A percentile compares a stretch with the other conserved stretches of the same genome.
Conservation (phyloP, 257 asterid genomes). For the Forsythia viridissima region DNA sequence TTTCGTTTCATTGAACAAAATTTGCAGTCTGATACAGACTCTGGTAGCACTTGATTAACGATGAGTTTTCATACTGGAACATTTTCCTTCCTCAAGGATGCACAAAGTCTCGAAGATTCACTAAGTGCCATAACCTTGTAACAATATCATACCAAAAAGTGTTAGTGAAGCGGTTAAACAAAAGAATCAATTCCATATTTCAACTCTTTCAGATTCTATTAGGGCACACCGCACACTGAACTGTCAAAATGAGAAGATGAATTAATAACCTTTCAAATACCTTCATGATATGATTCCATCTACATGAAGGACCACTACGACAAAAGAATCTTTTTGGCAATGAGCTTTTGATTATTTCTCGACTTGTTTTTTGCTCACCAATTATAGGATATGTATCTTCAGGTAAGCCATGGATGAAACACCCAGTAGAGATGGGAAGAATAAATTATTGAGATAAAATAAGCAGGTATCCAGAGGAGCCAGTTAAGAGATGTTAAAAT, state of each 20-base stretch:
- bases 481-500: not conserved
- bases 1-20: constrained; percentile 68
- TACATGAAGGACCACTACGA: not conserved
- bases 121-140: constrained; percentile 73
- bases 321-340: not conserved
- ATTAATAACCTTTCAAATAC: not conserved
- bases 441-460: too few relatives aligned
- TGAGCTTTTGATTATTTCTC: not conserved
- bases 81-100: constrained; percentile 64
- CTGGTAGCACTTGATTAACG: constrained; percentile 66
- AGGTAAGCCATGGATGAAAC: not conserved
- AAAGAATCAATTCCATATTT: not conserved
- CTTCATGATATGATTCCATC: not conserved
- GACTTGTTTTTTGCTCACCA: not conserved
- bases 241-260: not conserved
- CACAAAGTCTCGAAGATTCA: constrained; percentile 71
- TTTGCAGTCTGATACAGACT: constrained; percentile 70
- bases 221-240: not conserved
- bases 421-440: not conserved
- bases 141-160: constrained; percentile 13
- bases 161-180: not conserved
- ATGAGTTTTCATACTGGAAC: constrained; percentile 72
- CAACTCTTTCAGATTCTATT: not conserved
- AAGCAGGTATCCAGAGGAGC: not conserved
- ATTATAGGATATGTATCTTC: too few relatives aligned